These are phyloP conservation scores for Beauveria medogensis DNA, from an alignment of 2,329 filamentous ascomycete genomes.

Conservation along the genomic window DNA sequence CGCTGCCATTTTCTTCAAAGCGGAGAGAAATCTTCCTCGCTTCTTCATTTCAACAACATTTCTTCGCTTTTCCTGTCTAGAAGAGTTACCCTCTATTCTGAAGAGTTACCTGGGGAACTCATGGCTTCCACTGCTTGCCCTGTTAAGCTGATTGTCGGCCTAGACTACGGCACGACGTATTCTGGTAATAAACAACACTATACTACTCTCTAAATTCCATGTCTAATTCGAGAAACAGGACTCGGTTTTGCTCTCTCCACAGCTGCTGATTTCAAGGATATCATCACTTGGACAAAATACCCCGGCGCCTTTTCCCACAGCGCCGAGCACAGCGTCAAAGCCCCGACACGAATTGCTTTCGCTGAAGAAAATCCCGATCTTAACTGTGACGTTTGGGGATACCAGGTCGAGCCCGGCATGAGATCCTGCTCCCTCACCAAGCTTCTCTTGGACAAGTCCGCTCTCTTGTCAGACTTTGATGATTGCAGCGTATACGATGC, in stretches of 20 bases:
- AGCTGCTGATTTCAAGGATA: slow-evolving; percentile 14
- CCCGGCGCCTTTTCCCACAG: slow-evolving; percentile 12
- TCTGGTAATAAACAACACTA: background rate
- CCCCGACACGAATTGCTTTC: slow-evolving; percentile 14
- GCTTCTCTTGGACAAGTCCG: background rate
- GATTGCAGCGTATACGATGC: background rate
- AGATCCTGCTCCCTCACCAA: background rate
- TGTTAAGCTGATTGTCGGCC: background rate
- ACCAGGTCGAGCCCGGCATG: background rate
- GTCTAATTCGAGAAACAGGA: background rate
- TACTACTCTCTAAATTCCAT: background rate
- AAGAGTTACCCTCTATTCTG: background rate
- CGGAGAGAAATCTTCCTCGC: too few relatives aligned
- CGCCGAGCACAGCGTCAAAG: slow-evolving; percentile 15
- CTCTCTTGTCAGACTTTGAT: background rate
- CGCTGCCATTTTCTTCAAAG: too few relatives aligned
- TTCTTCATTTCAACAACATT: too few relatives aligned
- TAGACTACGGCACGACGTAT: slow-evolving; percentile 17
- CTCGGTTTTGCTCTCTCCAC: slow-evolving; percentile 15
- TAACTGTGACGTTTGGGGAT: background rate
- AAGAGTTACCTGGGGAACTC: background rate
- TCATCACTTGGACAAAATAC: slow-evolving; percentile 15
- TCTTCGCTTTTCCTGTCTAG: too few relatives aligned
- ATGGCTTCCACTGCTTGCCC: background rate
- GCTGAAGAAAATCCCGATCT: slow-evolving; percentile 13